Percentiles rank a stretch among this genome's conserved stretches.
These are phyloP conservation scores for Curvularia hawaiiensis DNA, from an alignment of 2,329 filamentous ascomycete genomes.

Conservation along the genomic window DNA sequence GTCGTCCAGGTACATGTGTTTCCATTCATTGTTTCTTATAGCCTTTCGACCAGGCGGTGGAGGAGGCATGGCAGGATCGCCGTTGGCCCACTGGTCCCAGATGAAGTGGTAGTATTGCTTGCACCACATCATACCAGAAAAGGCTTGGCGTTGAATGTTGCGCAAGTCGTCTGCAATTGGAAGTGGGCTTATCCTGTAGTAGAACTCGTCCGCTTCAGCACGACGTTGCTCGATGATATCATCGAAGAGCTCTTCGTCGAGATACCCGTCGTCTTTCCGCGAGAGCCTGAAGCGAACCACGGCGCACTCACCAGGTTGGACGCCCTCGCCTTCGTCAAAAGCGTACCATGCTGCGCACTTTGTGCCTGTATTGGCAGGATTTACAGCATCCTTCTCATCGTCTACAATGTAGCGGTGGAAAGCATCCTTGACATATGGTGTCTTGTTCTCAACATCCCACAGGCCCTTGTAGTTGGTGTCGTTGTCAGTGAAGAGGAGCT, in stretches of 20 bases:
- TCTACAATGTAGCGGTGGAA: conserved; percentile 90
- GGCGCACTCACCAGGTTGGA: conserved; percentile 88
- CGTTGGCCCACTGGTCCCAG: conserved; percentile 98
- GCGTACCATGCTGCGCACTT: conserved; percentile 91
- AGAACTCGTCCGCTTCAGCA: conserved; percentile 95
- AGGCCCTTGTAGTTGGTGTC: conserved; percentile 84
- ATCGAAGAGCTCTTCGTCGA: conserved; percentile 93
- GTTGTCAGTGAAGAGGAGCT: conserved; percentile 92
- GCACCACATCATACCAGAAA: conserved; percentile 97
- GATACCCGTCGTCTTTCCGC: conserved; percentile 72
- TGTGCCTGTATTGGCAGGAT: conserved; percentile 79
- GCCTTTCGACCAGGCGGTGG: conserved; percentile 80
- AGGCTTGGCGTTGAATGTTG: conserved; percentile 93
- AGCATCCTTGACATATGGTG: conserved; percentile 90
- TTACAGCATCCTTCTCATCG: conserved; percentile 78
- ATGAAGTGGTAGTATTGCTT: conserved; percentile 97
- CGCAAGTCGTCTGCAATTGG: conserved; percentile 93
- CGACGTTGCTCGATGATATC: conserved; percentile 84
- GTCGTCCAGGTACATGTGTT: conserved; percentile 92
- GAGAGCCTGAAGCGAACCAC: conserved; percentile 93
- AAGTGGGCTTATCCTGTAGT: conserved; percentile 87
- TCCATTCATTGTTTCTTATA: conserved; percentile 89
- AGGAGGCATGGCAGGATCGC: conserved; percentile 85
- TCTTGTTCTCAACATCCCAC: conserved; percentile 75
- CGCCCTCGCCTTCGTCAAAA: conserved; percentile 88